Percentiles rank a stretch among this genome's conserved stretches.
These are phyloP conservation scores for Pythium apleroticum DNA, from an alignment of 352 stramenopile species.

Conservation along the genomic window DNA sequence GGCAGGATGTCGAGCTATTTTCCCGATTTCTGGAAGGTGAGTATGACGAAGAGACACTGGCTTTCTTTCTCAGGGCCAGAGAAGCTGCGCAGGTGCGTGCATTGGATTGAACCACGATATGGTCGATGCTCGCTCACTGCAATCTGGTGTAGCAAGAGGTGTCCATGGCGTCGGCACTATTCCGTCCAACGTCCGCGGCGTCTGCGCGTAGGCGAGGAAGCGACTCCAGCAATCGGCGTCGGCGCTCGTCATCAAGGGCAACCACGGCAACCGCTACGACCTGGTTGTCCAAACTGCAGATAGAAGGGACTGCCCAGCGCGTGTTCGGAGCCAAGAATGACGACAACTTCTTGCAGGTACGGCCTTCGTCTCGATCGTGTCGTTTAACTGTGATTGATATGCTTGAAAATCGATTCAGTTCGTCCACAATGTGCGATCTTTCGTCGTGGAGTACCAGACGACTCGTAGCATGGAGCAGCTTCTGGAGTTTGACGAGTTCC, in stretches of 20 bases:
- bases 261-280: neutral
- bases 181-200: slow-evolving; percentile 19
- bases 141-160: slow-evolving; percentile 9
- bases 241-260: neutral
- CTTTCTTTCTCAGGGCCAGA: slow-evolving; percentile 60
- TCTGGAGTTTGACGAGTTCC: slow-evolving; percentile 22
- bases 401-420: slow-evolving; percentile 15
- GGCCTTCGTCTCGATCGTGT: too few relatives aligned
- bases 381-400: too few relatives aligned
- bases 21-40: slow-evolving; percentile 53
- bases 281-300: slow-evolving; percentile 56
- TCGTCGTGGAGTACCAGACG: neutral
- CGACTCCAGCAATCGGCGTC: neutral
- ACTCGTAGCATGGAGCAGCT: slow-evolving; percentile 7
- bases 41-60: slow-evolving; percentile 42
- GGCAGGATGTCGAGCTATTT: slow-evolving; percentile 63
- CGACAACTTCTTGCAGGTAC: slow-evolving; percentile 49
- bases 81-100: slow-evolving; percentile 39
- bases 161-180: neutral
- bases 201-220: slow-evolving; percentile 8
- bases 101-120: neutral
- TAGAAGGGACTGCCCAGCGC: slow-evolving; percentile 39
- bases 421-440: slow-evolving; percentile 18
- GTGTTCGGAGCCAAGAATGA: slow-evolving; percentile 53
- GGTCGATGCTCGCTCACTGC: neutral